A percentile compares a stretch with the other conserved stretches of the same genome.
These are phyloP conservation scores for Steccherinum ochraceum DNA, from an alignment of 768 basidiomycete genomes.

Conservation along the genomic window DNA sequence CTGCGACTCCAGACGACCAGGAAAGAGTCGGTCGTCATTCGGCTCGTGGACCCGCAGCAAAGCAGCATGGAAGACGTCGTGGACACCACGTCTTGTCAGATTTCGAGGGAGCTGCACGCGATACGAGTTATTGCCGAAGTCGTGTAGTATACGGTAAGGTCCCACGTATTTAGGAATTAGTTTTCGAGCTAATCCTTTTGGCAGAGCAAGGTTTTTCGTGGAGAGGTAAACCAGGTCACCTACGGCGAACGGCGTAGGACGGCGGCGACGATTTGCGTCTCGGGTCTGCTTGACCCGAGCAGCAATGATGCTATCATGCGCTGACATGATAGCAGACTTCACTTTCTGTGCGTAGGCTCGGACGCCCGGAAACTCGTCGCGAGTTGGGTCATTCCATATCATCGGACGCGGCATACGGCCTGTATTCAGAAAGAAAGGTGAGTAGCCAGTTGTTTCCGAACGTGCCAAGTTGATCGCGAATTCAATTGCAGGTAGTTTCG, in stretches of 20 bases:
- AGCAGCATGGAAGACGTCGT: conserved; percentile 29
- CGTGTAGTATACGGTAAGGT: conserved; percentile 25
- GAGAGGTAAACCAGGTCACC: conserved; percentile 31
- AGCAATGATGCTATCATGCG: conserved; percentile 29
- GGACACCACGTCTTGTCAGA: conserved; percentile 20
- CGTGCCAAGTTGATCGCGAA: conserved; percentile 32
- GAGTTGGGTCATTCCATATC: background rate
- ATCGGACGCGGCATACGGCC: conserved; percentile 12
- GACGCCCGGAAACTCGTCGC: conserved; percentile 15
- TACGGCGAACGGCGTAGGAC: conserved; percentile 7
- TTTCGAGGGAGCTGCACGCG: conserved; percentile 24
- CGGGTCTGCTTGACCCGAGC: conserved; percentile 23
- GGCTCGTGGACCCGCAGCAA: conserved; percentile 22
- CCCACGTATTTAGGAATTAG: conserved; percentile 33
- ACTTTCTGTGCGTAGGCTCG: conserved; percentile 17
- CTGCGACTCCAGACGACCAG: conserved; percentile 16
- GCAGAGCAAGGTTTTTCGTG: conserved; percentile 29
- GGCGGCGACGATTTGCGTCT: conserved; percentile 21
- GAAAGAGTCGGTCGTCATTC: conserved; percentile 31
- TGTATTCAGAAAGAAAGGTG: conserved; percentile 26
- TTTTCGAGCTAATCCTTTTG: conserved; percentile 28
- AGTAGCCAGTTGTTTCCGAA: conserved; percentile 26
- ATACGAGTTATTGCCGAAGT: conserved; percentile 20
- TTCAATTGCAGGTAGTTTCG: conserved; percentile 25
- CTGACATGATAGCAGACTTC: conserved; percentile 18